Base-by-base conservation (phyloP, 2,329 filamentous ascomycete species). In the Talaromyces sp. region DNA sequence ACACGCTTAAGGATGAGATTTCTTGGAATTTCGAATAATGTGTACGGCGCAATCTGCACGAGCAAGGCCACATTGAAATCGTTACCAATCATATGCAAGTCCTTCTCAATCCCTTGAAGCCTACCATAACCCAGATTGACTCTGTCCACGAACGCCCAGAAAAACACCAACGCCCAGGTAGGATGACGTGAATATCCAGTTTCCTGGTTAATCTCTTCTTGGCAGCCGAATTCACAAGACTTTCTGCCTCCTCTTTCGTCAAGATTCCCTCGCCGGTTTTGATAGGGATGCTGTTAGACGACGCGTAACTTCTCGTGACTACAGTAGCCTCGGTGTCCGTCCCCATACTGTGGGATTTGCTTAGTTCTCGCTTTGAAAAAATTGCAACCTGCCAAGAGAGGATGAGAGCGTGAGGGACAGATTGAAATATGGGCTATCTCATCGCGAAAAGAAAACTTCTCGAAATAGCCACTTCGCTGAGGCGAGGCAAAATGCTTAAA, bases 1-100 rank as follows among this genome's bases (percentile, higher is more conserved):
- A 91, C 79, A 80, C 82, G 87, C 75, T 92, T 92, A 80, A 89
- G 91, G 19, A 82, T 75, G 66, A 92, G 83, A 68, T 88, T 92
- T 64, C 19, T 25, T 13, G 45, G 19, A 47, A 47, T 47, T 22
- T 22, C 19, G 19, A 47, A 47, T 19, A 47, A 47, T 47, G 15
- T 47, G n/a, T 45, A 19, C 8, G 40, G 17, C n/a, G 40, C n/a
- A 8, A 45, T 45, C 22, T 19, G 40, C 40, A 45, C 40, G 40
- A 45, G 3, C 82, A 92, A 81, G 1, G 91, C 80, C 31, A 78
- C 77, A 72, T 92, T 92, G 79, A 91, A 92, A 72, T 91, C 88
- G 72, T 90, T 87, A 29, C 84, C 84, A 13, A 73, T 75, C 65
- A 92, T 76, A 0, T 78, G 72, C 0, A 92, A 82, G 62, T 91